Evolutionary conservation across 2,329 filamentous ascomycete species (phyloP).

Genomic region (Elsinoe ampelina): DNA sequence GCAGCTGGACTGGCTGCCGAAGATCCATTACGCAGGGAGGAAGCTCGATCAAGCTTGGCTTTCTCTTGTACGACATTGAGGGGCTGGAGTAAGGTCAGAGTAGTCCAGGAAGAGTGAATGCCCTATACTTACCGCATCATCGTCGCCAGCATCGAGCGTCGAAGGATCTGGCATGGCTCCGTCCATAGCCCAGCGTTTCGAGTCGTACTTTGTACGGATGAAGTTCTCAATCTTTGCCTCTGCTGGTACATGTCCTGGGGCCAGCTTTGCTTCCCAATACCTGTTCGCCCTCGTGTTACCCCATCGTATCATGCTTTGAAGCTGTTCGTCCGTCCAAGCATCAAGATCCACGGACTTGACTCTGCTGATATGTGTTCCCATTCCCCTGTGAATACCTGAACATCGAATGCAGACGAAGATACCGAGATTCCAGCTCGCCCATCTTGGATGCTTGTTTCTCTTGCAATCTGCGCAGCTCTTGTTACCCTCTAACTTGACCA

Average conservation of each 20-base stretch:
- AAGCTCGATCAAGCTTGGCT: constrained; percentile 55
- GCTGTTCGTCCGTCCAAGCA: constrained; percentile 96
- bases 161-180: constrained; percentile 89
- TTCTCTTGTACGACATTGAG: constrained; percentile 60
- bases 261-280: constrained; percentile 94
- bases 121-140: constrained; percentile 48
- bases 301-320: constrained; percentile 90
- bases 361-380: constrained; percentile 96
- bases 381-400: constrained; percentile 95
- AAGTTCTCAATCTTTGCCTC: constrained; percentile 99
- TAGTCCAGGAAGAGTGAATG: not conserved
- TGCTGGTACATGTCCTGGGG: constrained; percentile 80
- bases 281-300: constrained; percentile 95
- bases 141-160: constrained; percentile 67
- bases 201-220: constrained; percentile 97
- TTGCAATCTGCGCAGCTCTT: constrained; percentile 99
- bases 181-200: constrained; percentile 99
- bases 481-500: constrained; percentile 89
- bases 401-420: constrained; percentile 94
- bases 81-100: constrained; percentile 35
- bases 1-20: constrained; percentile 39
- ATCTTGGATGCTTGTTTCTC: constrained; percentile 96
- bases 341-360: constrained; percentile 98
- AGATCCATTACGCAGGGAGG: constrained; percentile 40
- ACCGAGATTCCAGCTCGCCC: constrained; percentile 97